A percentile compares a stretch with the other conserved stretches of the same genome.
Conservation (phyloP, 495 filamentous ascomycete genomes). For the Penicillium bialowiezense region DNA sequence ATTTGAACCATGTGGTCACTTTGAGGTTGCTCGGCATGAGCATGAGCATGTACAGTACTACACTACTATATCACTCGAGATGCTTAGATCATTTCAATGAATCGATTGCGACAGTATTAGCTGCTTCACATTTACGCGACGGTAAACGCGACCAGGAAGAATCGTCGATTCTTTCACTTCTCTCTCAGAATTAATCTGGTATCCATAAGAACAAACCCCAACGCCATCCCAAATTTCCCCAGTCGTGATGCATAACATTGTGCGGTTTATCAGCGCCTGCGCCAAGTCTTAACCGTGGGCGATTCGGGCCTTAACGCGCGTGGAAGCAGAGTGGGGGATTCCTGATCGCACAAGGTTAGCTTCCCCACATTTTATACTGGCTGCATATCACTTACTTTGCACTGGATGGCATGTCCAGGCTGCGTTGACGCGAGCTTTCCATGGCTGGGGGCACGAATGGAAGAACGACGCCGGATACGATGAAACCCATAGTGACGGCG, state of each 20-base stretch:
- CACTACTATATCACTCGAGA: neutral
- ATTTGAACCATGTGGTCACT: neutral
- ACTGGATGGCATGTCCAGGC: constrained; percentile 30
- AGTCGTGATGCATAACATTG: constrained; percentile 7
- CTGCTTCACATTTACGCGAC: neutral
- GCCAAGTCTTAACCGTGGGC: neutral
- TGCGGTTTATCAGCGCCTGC: constrained; percentile 12
- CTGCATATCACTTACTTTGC: constrained; percentile 33
- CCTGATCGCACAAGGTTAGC: constrained; percentile 10
- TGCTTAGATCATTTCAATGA: neutral
- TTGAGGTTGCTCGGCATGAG: neutral
- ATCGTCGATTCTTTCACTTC: too few relatives aligned
- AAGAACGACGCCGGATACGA: constrained; percentile 41
- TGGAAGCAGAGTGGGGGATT: constrained; percentile 49
- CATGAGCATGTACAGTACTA: too few relatives aligned
- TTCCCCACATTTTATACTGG: neutral
- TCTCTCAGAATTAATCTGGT: too few relatives aligned
- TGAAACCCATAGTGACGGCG: constrained; percentile 38
- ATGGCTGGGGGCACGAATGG: constrained; percentile 47
- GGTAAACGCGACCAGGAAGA: neutral
- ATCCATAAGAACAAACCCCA: neutral
- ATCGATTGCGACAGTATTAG: neutral
- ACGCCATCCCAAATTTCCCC: constrained; percentile 15
- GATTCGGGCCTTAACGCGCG: constrained; percentile 40
- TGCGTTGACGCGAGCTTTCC: constrained; percentile 42